Percentiles rank a stretch among this genome's conserved stretches.
These are phyloP conservation scores for Sinapis alba DNA, from an alignment of 441 rosid species.

Conservation along the genomic window DNA sequence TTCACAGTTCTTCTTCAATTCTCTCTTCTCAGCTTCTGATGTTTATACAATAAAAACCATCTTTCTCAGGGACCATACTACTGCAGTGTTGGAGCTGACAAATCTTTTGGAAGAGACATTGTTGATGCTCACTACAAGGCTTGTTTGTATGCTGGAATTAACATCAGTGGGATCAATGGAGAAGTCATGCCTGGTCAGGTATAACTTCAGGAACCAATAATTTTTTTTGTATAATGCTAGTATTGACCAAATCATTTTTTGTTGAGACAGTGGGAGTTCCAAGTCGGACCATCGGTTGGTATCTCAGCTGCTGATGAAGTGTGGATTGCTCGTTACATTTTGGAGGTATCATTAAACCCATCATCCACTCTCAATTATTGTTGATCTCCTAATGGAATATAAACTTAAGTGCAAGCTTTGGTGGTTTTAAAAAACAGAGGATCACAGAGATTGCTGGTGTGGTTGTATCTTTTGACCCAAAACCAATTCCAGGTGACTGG, in stretches of 20 bases:
- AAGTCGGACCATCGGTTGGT: slow-evolving; percentile 82
- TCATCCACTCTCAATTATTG: background rate
- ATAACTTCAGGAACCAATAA: background rate
- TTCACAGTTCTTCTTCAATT: background rate
- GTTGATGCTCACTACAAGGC: slow-evolving; percentile 69
- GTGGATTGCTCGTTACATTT: slow-evolving; percentile 84
- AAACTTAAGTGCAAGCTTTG: background rate
- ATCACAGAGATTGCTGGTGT: slow-evolving; percentile 89
- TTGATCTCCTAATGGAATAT: background rate
- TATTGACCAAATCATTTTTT: background rate
- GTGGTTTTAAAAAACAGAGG: slow-evolving; percentile 52
- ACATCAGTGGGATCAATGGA: slow-evolving; percentile 75
- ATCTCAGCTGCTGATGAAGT: slow-evolving; percentile 75
- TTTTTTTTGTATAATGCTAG: background rate
- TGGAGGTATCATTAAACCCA: slow-evolving; percentile 54
- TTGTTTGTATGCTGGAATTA: slow-evolving; percentile 73
- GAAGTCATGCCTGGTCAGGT: slow-evolving; percentile 90
- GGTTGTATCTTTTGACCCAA: slow-evolving; percentile 77
- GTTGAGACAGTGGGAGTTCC: slow-evolving; percentile 74
- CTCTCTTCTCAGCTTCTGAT: background rate
- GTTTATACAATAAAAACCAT: background rate
- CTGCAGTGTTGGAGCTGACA: slow-evolving; percentile 72
- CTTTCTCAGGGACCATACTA: slow-evolving; percentile 75
- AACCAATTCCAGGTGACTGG: slow-evolving; percentile 85
- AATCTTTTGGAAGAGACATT: slow-evolving; percentile 60